These are phyloP conservation scores for Psilocybe mexicana DNA, from an alignment of 1,284 basidiomycete species.

Conservation along the genomic window DNA sequence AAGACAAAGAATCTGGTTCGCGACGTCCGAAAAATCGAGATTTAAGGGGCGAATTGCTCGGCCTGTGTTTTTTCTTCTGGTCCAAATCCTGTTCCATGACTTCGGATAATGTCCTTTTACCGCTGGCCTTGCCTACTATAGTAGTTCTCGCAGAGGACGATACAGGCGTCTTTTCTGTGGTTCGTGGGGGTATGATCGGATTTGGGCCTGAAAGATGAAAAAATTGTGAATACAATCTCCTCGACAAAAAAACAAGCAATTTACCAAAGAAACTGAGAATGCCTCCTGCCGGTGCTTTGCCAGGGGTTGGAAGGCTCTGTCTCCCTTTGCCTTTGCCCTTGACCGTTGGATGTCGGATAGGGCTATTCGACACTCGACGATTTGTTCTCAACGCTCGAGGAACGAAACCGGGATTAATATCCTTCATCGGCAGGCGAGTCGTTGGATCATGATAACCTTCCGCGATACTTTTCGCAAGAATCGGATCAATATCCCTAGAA, in stretches of 20 bases:
- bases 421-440: slow-evolving; percentile 69
- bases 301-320: slow-evolving; percentile 30
- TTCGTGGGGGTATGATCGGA: slow-evolving; percentile 36
- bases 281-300: slow-evolving; percentile 30
- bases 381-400: slow-evolving; percentile 44
- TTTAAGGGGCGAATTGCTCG: slow-evolving; percentile 21
- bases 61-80: slow-evolving; percentile 47
- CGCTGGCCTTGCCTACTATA: slow-evolving; percentile 57
- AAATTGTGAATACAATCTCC: neutral
- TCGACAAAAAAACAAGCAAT: slow-evolving; percentile 27
- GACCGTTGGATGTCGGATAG: slow-evolving; percentile 21
- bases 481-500: slow-evolving; percentile 57
- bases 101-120: slow-evolving; percentile 70
- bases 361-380: slow-evolving; percentile 27
- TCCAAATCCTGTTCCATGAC: slow-evolving; percentile 65
- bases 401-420: slow-evolving; percentile 74
- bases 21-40: slow-evolving; percentile 41
- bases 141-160: slow-evolving; percentile 15
- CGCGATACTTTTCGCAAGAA: slow-evolving; percentile 68
- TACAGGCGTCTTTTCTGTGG: slow-evolving; percentile 19
- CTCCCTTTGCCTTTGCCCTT: slow-evolving; percentile 47
- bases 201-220: slow-evolving; percentile 46
- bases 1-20: slow-evolving; percentile 12
- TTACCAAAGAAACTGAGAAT: slow-evolving; percentile 67
- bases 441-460: slow-evolving; percentile 80